Base-by-base conservation (phyloP, 2,329 filamentous ascomycete species). In the Colletotrichum tropicale region DNA sequence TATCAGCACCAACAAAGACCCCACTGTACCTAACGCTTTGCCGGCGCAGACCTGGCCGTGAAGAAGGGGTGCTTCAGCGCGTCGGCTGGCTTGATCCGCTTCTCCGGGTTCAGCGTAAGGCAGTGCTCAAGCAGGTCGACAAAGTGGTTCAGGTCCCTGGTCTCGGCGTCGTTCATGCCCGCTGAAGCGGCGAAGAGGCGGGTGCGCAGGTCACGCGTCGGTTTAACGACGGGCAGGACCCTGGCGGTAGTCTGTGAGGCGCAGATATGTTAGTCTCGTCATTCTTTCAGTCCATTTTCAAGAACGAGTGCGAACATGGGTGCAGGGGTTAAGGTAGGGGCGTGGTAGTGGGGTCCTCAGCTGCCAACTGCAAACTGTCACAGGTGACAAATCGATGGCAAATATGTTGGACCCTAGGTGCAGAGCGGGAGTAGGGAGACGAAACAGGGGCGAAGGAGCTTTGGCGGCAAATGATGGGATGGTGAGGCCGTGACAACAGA, bases 21-120 rank as follows among this genome's bases (percentile, higher is more conserved):
- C 60, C 12, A 58, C 55, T 13, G 55, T 18, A 18, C 32, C 79
- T 76, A 82, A 71, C 79, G 79, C 75, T 75, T 79, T 36, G 73
- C 66, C 36, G 72, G 75, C 55, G 70, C 76, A 71, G 83, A 81
- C 82, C 84, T 85, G 28, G 89, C 86, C 30, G 86, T 87, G 80
- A 98, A 95, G 85, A 98, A 98, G 2, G 94, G 94, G 87, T 98
- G 96, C 81, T 93, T 93, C 80, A 98, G 87, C 65, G 97, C 97
- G 81, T 98, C 96, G 16, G 90, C 88, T 0, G 97, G 95, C 62
- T 94, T 96, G 81, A 97, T 94, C 77, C 97, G 91, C 88, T 98
- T 98, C 83, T 98, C 96, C 1, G 96, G 95, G 82, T 98, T 98
- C 78, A 98, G 89, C 74, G 93, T 92, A 78, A 99, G 88, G 82